A percentile compares a stretch with the other conserved stretches of the same genome.
phyloP scores from a whole-genome alignment of 1,284 basidiomycete genomes.

The Wallemia hederae region DNA sequence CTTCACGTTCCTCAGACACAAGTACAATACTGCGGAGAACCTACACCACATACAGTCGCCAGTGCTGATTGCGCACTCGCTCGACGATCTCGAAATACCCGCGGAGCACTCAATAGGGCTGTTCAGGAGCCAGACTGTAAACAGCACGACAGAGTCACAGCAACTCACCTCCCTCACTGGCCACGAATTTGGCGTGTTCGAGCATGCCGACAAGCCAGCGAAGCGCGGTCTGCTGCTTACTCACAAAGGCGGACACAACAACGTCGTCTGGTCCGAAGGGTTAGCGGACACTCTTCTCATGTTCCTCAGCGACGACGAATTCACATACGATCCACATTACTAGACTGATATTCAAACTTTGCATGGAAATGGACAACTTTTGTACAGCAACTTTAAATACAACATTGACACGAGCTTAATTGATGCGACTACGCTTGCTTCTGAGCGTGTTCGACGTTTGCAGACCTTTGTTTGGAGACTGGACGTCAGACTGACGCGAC shows the following conservation, averaged over 20 bases:
- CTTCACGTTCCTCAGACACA: background rate
- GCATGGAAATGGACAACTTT: background rate
- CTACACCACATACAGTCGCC: background rate
- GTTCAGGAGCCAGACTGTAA: background rate
- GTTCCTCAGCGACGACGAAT: no score
- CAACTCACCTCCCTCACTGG: background rate
- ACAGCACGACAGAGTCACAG: background rate
- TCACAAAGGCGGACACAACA: background rate
- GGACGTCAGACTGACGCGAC: background rate
- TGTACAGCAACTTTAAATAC: background rate
- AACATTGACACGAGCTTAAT: no score
- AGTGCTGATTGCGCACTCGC: background rate
- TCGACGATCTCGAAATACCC: background rate
- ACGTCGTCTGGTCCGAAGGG: background rate
- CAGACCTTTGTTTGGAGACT: background rate
- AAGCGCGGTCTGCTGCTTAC: background rate
- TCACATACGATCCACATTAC: no score
- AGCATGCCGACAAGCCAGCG: background rate
- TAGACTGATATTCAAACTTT: background rate
- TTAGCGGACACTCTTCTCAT: background rate
- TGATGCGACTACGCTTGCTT: background rate
- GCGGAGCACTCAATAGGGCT: background rate
- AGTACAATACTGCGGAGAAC: background rate
- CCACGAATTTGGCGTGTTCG: background rate
- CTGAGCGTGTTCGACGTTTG: background rate